Base-by-base conservation (phyloP, 2,329 filamentous ascomycete species). In the Rhinocladiella similis region DNA sequence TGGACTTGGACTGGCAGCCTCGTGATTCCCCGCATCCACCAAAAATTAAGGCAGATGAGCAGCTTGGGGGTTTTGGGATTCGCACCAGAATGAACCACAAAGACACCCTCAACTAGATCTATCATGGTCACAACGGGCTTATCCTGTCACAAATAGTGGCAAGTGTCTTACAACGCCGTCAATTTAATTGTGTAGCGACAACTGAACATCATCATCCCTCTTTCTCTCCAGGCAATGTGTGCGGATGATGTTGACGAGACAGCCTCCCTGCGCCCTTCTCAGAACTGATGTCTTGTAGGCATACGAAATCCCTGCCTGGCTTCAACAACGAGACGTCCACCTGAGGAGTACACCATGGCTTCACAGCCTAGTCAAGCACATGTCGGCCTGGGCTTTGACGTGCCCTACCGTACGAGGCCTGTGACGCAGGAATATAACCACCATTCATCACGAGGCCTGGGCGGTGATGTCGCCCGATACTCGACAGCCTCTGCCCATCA, bases 401-500 rank as follows among this genome's bases (percentile, higher is more conserved):
- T 54, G 38, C 52, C 53, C 19, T 36, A 41, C 14, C 57, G 51
- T 27, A 41, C 38, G 12, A 47, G 55, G 29, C 52, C 54, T 45
- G 45, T 52, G 25, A 62, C 57, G 25, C 54, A 62, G 42, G 60
- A 47, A 16, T 45, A 52, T 20, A 50, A 51, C 16, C 54, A 47
- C 18, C 20, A 56, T 45, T 16, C 29, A 33, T 10, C 47, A 19
- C 46, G 47, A 25, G 50, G 51, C 29, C 19, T 53, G 25, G 14
- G 35, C 13, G 51, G 52, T 12, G 50, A 59, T 53, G 50, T 20
- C 9, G 35, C 47, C 16, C 50, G 50, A 35, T 47, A 50, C 35
- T 27, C 38, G n/a, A 47, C 60, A n/a, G 50, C 39, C 42, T 47
- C 51, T 29, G 33, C 29, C 12, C 42, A 49, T 48, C 53, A 55